Percentiles rank a stretch among this genome's conserved stretches.
Conservation (phyloP, 805 yeast species). For the Metschnikowia lunata region DNA sequence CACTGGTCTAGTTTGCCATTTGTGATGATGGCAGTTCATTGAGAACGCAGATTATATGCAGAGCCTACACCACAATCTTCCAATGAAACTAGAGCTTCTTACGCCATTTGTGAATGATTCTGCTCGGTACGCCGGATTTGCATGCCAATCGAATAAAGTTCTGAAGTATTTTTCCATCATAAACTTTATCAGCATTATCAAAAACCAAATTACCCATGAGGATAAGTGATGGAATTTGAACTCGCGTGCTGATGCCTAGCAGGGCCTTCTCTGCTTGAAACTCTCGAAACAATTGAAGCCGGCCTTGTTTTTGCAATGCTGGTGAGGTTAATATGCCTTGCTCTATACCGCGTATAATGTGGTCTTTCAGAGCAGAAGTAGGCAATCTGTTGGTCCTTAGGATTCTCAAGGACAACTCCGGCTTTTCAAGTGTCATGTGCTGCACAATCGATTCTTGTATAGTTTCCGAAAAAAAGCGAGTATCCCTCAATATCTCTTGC, state of each 20-base stretch:
- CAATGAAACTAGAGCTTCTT: background rate
- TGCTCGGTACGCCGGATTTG: conserved; percentile 8
- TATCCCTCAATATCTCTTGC: conserved; percentile 17
- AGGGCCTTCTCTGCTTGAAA: conserved; percentile 17
- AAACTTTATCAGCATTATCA: conserved; percentile 9
- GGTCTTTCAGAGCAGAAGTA: conserved; percentile 18
- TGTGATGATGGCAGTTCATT: too few species aligned
- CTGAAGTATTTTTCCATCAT: conserved; percentile 13
- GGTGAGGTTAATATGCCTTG: conserved; percentile 26
- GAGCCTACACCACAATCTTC: background rate
- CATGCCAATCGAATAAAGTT: conserved; percentile 9
- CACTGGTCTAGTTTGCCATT: too few species aligned
- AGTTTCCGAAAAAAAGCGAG: conserved; percentile 13
- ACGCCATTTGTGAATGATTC: conserved; percentile 4
- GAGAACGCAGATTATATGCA: background rate
- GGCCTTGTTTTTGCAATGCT: conserved; percentile 15
- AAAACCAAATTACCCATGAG: conserved; percentile 13
- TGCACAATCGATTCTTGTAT: conserved; percentile 20
- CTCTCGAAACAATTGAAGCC: conserved; percentile 16
- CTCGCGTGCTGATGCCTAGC: conserved; percentile 18
- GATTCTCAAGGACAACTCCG: conserved; percentile 22
- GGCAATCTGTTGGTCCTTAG: conserved; percentile 20
- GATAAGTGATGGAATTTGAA: conserved; percentile 9
- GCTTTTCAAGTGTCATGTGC: conserved; percentile 25
- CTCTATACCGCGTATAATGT: conserved; percentile 20